phyloP scores from a whole-genome alignment of 2,329 filamentous ascomycete species.

The Sporothrix pallida region DNA sequence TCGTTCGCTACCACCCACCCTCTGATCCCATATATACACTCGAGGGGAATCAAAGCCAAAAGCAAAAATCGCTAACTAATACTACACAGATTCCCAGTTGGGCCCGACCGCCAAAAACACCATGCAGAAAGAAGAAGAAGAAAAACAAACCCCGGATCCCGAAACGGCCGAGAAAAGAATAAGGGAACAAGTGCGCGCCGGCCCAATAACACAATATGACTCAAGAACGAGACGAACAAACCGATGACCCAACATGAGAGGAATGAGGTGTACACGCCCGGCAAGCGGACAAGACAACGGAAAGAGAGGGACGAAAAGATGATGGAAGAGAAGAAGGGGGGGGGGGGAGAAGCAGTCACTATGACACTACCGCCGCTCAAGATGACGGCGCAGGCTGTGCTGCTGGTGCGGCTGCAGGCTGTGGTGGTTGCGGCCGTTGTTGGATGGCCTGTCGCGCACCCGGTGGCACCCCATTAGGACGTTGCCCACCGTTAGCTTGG shows the following conservation, averaged over 20 bases:
- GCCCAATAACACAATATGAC: slow-evolving; percentile 21
- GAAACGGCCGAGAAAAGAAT: slow-evolving; percentile 9
- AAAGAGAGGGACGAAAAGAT: slow-evolving; percentile 22
- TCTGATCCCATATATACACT: slow-evolving; percentile 5
- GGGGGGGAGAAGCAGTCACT: background rate
- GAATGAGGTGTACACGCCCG: slow-evolving; percentile 31
- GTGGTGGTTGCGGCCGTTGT: background rate
- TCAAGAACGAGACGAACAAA: background rate
- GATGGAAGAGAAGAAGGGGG: slow-evolving; percentile 21
- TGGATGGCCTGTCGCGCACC: slow-evolving; percentile 37
- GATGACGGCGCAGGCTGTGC: background rate
- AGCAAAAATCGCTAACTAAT: slow-evolving; percentile 32
- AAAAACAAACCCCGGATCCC: slow-evolving; percentile 17
- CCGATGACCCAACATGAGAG: slow-evolving; percentile 25
- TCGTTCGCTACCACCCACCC: background rate
- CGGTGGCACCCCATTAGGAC: slow-evolving; percentile 30
- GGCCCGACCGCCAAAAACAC: slow-evolving; percentile 32
- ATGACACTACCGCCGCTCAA: background rate
- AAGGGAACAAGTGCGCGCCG: slow-evolving; percentile 16
- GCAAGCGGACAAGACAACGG: background rate
- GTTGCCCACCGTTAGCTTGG: background rate
- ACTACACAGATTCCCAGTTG: slow-evolving; percentile 32
- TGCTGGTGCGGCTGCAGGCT: slow-evolving; percentile 34
- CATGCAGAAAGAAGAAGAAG: slow-evolving; percentile 31
- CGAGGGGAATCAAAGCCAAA: background rate